Base-by-base conservation (phyloP, 257 asterid genomes). In the Salvia splendens region DNA sequence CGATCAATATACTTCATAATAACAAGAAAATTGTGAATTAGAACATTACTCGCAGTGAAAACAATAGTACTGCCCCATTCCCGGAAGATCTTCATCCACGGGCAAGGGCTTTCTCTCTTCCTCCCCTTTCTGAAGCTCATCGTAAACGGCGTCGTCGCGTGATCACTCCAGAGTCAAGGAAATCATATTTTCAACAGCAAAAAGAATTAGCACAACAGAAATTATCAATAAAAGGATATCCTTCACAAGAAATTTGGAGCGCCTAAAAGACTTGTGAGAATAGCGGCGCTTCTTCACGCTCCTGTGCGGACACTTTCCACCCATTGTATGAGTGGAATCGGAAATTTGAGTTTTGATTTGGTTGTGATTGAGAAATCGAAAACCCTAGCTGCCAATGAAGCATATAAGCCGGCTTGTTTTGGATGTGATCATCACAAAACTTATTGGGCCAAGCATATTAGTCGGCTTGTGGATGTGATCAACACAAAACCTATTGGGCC, bases 241-340 rank as follows among this genome's bases (percentile, higher is more conserved):
- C 75, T 67, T 88, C 46, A 81, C 41, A 1, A 75, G 80, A 74
- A 91, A 91, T 54, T 86, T 88, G 36, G 80, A 46, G 11, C 94
- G 85, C 61, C 97, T 81, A 14, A 61, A 73, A 1, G 89, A 69
- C 66, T 85, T 91, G 68, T 91, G 96, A 56, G 96, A 86, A 78
- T 86, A 85, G 10, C 92, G 73, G 15, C 83, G 87, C 82, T 83
- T 85, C 64, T 81, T 83, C 51, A 86, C 91, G 55, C 89, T 82
- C 59, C 96, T 65, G 75, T 87, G 92, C 1, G 97, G 99, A 71
- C 99, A 93, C 76, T 93, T 93, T n/a, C 97, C 97, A 57, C 99
- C 99, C 99, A 93, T 93, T 57, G 11, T 8, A 10, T 30, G 14
- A 46, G 50, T 20, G 38, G 32, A 16, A 48, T 56, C 41, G 14